Conservation (phyloP, 306 rosid species). For the Acmispon strigosus region DNA sequence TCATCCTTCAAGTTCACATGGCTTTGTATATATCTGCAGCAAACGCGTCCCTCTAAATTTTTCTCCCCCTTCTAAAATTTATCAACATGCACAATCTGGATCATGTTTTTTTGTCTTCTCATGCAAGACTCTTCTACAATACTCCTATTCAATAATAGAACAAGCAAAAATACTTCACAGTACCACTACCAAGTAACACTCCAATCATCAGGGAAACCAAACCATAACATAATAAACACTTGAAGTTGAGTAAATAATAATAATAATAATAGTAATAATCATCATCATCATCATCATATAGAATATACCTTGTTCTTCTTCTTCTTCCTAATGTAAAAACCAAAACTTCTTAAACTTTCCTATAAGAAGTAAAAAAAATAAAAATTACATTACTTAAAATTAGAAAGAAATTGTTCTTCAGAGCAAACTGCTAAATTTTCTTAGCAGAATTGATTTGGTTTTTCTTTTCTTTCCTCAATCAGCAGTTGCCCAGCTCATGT, state of each 20-base stretch:
- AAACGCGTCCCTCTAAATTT: slow-evolving; percentile 27
- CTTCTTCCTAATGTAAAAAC: slow-evolving; percentile 27
- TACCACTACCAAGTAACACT: neutral
- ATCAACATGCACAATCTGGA: slow-evolving; percentile 28
- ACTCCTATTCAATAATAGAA: slow-evolving; percentile 7
- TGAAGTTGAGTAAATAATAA: slow-evolving; percentile 10
- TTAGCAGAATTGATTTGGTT: slow-evolving; percentile 26
- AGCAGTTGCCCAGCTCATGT: slow-evolving; percentile 78
- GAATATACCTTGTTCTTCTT: slow-evolving; percentile 26
- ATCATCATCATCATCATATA: slow-evolving; percentile 16
- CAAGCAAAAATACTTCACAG: neutral
- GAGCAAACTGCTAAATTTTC: slow-evolving; percentile 38
- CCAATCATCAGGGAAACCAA: slow-evolving; percentile 30
- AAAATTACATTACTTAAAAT: slow-evolving; percentile 28
- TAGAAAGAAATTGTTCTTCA: slow-evolving; percentile 15
- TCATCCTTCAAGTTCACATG: slow-evolving; percentile 60
- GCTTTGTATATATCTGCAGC: slow-evolving; percentile 48
- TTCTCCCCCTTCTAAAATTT: slow-evolving; percentile 15
- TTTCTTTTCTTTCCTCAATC: slow-evolving; percentile 32
- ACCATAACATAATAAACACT: slow-evolving; percentile 12
- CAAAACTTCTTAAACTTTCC: slow-evolving; percentile 32
- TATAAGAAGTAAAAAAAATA: slow-evolving; percentile 24
- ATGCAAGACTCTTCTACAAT: slow-evolving; percentile 11
- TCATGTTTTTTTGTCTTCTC: slow-evolving; percentile 28
- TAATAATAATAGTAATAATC: neutral